These are phyloP conservation scores for Citrus sp. DNA, from an alignment of 345 rosid species.

Conservation along the genomic window DNA sequence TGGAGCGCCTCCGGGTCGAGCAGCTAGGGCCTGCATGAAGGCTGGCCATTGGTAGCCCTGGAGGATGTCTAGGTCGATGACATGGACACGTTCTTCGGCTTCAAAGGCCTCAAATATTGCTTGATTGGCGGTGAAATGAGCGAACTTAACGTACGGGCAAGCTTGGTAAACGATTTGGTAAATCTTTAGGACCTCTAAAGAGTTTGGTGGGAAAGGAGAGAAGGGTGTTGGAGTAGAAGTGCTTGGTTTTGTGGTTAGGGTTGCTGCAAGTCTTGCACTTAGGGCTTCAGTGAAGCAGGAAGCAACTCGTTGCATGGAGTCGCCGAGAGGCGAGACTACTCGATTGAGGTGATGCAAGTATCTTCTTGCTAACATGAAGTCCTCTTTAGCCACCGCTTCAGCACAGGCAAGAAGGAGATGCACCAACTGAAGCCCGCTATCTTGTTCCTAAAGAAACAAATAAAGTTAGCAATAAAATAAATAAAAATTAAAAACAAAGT, in stretches of 20 bases:
- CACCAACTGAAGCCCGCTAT: slow-evolving; percentile 63
- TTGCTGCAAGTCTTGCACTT: slow-evolving; percentile 50
- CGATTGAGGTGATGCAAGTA: slow-evolving; percentile 59
- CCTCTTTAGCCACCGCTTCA: slow-evolving; percentile 64
- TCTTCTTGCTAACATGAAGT: slow-evolving; percentile 54
- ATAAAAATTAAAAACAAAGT: no score
- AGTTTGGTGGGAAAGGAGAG: slow-evolving; percentile 47
- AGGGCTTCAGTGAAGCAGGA: slow-evolving; percentile 66
- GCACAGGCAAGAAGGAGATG: slow-evolving; percentile 73
- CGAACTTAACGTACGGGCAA: slow-evolving; percentile 64
- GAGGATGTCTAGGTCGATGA: slow-evolving; percentile 62
- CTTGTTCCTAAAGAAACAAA: slow-evolving; percentile 43
- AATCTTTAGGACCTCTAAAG: slow-evolving; percentile 51
- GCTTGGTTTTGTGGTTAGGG: slow-evolving; percentile 35
- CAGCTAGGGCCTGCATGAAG: slow-evolving; percentile 72
- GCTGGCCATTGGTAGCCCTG: slow-evolving; percentile 86
- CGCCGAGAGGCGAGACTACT: slow-evolving; percentile 55
- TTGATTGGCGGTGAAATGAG: slow-evolving; percentile 73
- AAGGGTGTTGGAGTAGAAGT: slow-evolving; percentile 29
- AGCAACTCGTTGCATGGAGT: slow-evolving; percentile 70
- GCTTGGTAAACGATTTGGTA: slow-evolving; percentile 68
- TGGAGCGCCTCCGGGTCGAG: slow-evolving; percentile 52
- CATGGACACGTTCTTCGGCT: slow-evolving; percentile 68
- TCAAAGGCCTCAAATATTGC: slow-evolving; percentile 71
- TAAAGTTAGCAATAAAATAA: not conserved